Percentiles rank a stretch among this genome's conserved stretches.
Evolutionary conservation across 257 asterid species (phyloP).

Genomic region (Cinchona pubescens): DNA sequence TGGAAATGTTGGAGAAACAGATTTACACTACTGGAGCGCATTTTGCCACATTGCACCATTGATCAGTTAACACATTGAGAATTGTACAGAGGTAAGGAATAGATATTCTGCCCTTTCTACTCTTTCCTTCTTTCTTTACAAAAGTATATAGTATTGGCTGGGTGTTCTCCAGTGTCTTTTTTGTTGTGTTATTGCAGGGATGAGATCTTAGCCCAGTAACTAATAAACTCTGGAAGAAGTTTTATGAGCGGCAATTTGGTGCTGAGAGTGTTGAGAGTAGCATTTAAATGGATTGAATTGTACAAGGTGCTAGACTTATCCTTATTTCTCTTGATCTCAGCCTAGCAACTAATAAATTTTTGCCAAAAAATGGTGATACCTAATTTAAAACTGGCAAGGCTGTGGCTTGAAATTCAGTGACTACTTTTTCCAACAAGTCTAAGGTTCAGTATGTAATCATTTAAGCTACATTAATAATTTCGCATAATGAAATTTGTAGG

Average conservation of each 20-base stretch:
- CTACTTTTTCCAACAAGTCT: not conserved
- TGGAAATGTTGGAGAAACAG: conserved; percentile 88
- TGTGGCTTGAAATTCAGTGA: not conserved
- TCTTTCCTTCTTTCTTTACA: not conserved
- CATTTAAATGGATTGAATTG: conserved; percentile 59
- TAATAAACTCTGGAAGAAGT: conserved; percentile 64
- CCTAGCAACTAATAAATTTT: not conserved
- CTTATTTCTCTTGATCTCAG: not conserved
- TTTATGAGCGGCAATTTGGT: conserved; percentile 59
- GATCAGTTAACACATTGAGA: conserved; percentile 81
- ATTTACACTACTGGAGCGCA: conserved; percentile 66
- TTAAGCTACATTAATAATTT: not conserved
- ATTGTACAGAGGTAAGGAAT: conserved; percentile 43
- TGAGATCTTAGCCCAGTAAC: conserved; percentile 86
- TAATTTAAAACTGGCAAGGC: too few relatives aligned
- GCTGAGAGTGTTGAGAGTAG: conserved; percentile 39
- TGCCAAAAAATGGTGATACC: not conserved
- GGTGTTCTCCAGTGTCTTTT: not conserved
- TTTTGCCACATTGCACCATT: conserved; percentile 69
- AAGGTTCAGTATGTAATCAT: not conserved
- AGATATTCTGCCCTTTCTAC: not conserved
- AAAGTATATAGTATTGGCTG: not conserved
- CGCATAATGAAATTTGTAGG: not conserved
- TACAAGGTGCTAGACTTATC: conserved; percentile 49
- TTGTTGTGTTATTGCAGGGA: conserved; percentile 39